Evolutionary conservation across 441 rosid genomes (phyloP), one percentile per base, ranked within the genome.

Genomic region (Codiaeum variegatum): DNA sequence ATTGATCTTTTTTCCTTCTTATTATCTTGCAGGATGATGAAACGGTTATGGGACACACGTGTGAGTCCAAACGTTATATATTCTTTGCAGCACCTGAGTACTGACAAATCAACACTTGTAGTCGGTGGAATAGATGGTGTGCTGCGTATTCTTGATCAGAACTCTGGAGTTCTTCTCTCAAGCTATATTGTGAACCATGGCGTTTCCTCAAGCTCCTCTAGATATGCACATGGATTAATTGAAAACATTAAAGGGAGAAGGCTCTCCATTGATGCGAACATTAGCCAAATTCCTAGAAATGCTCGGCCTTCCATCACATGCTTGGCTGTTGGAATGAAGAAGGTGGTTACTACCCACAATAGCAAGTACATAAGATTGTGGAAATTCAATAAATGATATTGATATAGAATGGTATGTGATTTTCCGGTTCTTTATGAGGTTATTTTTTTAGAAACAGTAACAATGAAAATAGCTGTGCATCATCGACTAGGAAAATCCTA

Each of bases 71-170:
- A 90, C 75, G 96, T 86, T 5, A 42, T 91, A 19, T 91, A 93
- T 80, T 87, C 98, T 0, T 40, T 90, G 75, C 88, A 85, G 56
- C 94, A 90, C 76, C 71, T 87, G 69, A 79, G 64, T 23, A 78
- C 76, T 3, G 96, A 93, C 72, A 73, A 71, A 11, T 87, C 94
- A 0, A 80, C 82, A 6, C 69, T 93, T 46, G 84, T 81, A 12
- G 90, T 79, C 56, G 97, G 98, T 47, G 98, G 98, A 75, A 90
- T 93, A 67, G 98, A 93, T 26, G 94, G 97, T 19, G 86, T 88
- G 55, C 73, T 93, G 52, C 94, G 93, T 38, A 72, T 91, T 66
- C 65, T 90, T 64, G 85, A 89, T 79, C 97, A 91, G 85, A 81
- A 73, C 76, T 84, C 85, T 0, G 96, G 98, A 1, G 84, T 80